phyloP scores from a whole-genome alignment of 176 grass and related monocot genomes.

The Oropetium thomaeum region DNA sequence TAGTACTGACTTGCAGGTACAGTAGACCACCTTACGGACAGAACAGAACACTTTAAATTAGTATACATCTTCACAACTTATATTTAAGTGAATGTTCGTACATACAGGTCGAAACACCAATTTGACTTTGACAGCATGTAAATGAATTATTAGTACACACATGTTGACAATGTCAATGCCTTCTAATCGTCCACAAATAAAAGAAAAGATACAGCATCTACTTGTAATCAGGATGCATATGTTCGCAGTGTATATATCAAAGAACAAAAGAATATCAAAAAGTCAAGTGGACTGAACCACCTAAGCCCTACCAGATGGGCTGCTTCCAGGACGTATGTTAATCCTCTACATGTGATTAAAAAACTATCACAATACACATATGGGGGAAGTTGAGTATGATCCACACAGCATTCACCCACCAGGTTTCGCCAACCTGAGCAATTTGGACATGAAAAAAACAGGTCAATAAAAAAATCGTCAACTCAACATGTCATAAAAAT shows the following conservation, averaged over 20 bases:
- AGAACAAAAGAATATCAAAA: constrained; percentile 17
- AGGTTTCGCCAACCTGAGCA: constrained; percentile 51
- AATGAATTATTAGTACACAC: constrained; percentile 27
- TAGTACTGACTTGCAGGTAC: neutral
- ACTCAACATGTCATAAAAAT: neutral
- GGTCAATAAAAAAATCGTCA: neutral
- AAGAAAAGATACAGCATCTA: constrained; percentile 28
- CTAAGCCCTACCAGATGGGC: neutral
- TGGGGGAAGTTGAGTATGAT: neutral
- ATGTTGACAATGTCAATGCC: neutral
- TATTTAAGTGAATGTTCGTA: constrained; percentile 19
- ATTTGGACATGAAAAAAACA: neutral
- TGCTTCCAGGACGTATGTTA: constrained; percentile 24
- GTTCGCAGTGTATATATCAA: constrained; percentile 17
- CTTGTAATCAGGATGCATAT: constrained; percentile 15
- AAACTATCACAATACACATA: constrained; percentile 29
- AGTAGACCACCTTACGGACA: neutral
- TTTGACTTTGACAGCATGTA: neutral
- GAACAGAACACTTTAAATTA: neutral
- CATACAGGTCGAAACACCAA: constrained; percentile 1
- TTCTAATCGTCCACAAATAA: constrained; percentile 13
- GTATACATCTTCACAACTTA: neutral
- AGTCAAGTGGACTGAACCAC: constrained; percentile 11
- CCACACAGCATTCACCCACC: constrained; percentile 18
- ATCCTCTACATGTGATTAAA: constrained; percentile 9